These are phyloP conservation scores for Eragrostis curvula DNA, from an alignment of 176 grass and related monocot genomes.

Conservation along the genomic window DNA sequence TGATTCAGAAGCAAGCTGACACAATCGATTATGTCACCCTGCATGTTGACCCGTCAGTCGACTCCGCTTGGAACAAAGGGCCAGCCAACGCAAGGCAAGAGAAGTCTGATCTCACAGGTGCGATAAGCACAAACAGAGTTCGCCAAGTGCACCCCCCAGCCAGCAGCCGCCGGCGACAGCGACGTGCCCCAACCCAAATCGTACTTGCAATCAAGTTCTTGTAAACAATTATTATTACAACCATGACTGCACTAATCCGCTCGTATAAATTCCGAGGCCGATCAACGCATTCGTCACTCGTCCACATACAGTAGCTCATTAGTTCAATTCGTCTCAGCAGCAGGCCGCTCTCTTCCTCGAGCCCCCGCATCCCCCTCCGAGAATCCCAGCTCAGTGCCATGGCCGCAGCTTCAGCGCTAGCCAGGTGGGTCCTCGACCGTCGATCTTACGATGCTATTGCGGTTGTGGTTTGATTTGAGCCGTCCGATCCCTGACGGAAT, in stretches of 20 bases:
- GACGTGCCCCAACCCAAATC: background rate
- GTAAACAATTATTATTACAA: background rate
- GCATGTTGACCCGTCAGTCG: background rate
- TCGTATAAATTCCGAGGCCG: constrained; percentile 27
- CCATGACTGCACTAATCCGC: background rate
- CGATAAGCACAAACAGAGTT: background rate
- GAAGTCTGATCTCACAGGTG: background rate
- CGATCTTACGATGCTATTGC: background rate
- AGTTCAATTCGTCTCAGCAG: background rate
- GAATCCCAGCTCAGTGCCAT: background rate
- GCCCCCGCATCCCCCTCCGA: background rate
- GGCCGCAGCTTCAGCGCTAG: constrained; percentile 20
- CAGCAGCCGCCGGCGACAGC: background rate
- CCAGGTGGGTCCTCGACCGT: background rate
- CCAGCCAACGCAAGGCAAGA: background rate
- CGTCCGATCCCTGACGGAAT: background rate
- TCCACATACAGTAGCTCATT: background rate
- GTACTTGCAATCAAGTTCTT: background rate
- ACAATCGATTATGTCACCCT: constrained; percentile 24
- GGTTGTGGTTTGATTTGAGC: too few species aligned
- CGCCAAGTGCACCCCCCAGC: background rate
- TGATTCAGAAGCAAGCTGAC: constrained; percentile 23
- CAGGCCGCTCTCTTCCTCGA: background rate
- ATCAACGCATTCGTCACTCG: background rate
- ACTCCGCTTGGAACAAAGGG: background rate